Base-by-base conservation (phyloP, 2,329 filamentous ascomycete species). In the Ilyonectria sp. region DNA sequence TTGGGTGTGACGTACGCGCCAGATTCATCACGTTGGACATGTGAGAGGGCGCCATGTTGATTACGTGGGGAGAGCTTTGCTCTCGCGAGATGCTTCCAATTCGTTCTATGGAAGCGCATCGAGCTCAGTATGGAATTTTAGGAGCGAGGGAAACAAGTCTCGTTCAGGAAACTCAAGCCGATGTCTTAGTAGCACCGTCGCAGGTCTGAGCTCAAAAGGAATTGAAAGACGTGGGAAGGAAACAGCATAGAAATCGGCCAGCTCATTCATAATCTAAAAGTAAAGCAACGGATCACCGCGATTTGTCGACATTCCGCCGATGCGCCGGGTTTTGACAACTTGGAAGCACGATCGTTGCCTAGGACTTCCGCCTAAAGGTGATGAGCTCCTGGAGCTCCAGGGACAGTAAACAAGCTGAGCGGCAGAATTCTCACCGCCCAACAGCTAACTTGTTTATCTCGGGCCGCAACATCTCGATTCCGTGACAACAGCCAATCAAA, bases 341-440 rank as follows among this genome's bases (percentile, higher is more conserved):
- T 10, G 13, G 35, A 57, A 44, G 15, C 47, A 57, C 26, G 29
- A 47, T 53, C 33, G 64, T 63, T 67, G 64, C 64, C 64, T 63
- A 19, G 44, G 5, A 23, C n/a, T 29, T 50, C 7, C 10, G 15
- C n/a, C 31, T 43, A 33, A 31, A 13, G 3, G 17, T 44, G 40
- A 33, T 4, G 29, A 67, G 64, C 64, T 60, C 33, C 15, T 3
- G 31, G 29, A 63, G 64, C 60, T 63, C 43, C 58, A 50, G 54
- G 58, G 37, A 54, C 49, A 67, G 63, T 65, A 66, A 66, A 55
- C 63, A 61, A 66, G 52, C 56, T 64, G 54, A 49, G 68, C 58
- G 80, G 80, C 80, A 81, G 77, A 80, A 80, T 71, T 49, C 68
- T 75, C 78, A 80, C 79, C 79, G 79, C 79, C 76, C 67, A 58